Evolutionary conservation across 1,284 basidiomycete genomes (phyloP).

Genomic region (Hemileia vastatrix): DNA sequence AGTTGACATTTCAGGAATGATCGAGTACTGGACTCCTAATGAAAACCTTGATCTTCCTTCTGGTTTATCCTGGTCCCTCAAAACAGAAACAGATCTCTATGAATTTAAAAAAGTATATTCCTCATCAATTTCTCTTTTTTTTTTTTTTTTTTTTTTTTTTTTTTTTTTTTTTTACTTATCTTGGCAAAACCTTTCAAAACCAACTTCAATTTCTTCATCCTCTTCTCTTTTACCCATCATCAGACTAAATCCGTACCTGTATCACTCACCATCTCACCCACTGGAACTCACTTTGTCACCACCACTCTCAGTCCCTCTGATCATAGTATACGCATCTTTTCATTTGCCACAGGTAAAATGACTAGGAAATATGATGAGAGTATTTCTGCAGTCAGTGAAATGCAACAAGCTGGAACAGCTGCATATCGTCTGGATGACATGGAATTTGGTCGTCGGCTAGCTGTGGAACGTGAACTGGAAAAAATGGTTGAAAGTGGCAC

Average conservation of each 20-base stretch:
- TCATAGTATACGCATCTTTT: constrained; percentile 85
- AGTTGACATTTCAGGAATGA: constrained; percentile 83
- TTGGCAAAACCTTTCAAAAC: no score
- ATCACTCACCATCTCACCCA: constrained; percentile 79
- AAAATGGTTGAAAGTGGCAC: constrained; percentile 50
- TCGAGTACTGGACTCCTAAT: constrained; percentile 98
- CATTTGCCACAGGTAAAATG: constrained; percentile 79
- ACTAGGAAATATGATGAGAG: constrained; percentile 92
- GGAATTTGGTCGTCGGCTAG: constrained; percentile 95
- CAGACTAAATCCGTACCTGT: constrained; percentile 84
- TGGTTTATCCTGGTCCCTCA: constrained; percentile 72
- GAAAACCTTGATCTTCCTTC: constrained; percentile 65
- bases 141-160: background rate
- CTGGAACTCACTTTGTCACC: constrained; percentile 75
- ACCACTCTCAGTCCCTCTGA: constrained; percentile 71
- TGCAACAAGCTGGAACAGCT: constrained; percentile 65
- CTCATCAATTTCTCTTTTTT: background rate
- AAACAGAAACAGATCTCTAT: constrained; percentile 84
- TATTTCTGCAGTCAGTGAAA: constrained; percentile 79
- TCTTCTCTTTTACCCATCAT: background rate
- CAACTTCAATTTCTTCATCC: background rate
- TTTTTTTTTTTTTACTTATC: background rate
- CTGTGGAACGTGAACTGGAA: constrained; percentile 83
- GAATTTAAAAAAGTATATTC: constrained; percentile 88
- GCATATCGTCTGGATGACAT: constrained; percentile 91